Percentiles rank a stretch among this genome's conserved stretches.
Evolutionary conservation across 805 yeast species (phyloP).

Genomic region (Barnettozyma californica): DNA sequence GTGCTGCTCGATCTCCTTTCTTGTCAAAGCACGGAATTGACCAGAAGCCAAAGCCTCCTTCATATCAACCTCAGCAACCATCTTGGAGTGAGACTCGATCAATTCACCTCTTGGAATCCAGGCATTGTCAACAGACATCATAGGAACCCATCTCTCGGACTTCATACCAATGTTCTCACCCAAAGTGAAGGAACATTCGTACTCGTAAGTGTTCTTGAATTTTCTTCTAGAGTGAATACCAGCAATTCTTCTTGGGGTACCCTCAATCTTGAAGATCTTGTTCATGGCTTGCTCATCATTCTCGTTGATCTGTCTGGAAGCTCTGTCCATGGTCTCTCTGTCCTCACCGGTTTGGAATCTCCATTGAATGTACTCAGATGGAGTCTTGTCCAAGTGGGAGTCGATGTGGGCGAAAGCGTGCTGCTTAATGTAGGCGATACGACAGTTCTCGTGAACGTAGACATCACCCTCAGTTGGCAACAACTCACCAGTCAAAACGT

Average conservation of each 20-base stretch:
- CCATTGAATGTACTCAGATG: slow-evolving; percentile 99
- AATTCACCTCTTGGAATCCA: slow-evolving; percentile 99
- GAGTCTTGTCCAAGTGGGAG: slow-evolving; percentile 97
- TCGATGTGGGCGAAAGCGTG: slow-evolving; percentile 99
- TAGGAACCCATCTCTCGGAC: slow-evolving; percentile 98
- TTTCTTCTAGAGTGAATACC: slow-evolving; percentile 96
- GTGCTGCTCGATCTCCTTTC: slow-evolving; percentile 99
- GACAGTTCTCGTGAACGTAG: slow-evolving; percentile 98
- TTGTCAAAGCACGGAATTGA: slow-evolving; percentile 99
- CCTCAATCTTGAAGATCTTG: slow-evolving; percentile 98
- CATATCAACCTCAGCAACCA: slow-evolving; percentile 99
- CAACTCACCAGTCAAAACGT: slow-evolving; percentile 98
- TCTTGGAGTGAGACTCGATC: slow-evolving; percentile 94
- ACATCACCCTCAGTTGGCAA: slow-evolving; percentile 98
- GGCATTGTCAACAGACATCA: slow-evolving; percentile 99
- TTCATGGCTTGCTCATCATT: slow-evolving; percentile 97
- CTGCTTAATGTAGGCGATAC: slow-evolving; percentile 99
- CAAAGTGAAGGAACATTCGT: slow-evolving; percentile 94
- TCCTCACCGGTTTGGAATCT: slow-evolving; percentile 99
- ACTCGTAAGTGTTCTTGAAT: slow-evolving; percentile 99
- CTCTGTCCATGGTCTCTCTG: slow-evolving; percentile 99
- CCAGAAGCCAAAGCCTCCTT: slow-evolving; percentile 99
- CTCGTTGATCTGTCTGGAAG: slow-evolving; percentile 97
- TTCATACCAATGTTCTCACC: slow-evolving; percentile 99
- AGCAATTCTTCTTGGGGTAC: slow-evolving; percentile 95